Conservation (phyloP, 1,284 basidiomycete species). For the Tilletia indica region DNA sequence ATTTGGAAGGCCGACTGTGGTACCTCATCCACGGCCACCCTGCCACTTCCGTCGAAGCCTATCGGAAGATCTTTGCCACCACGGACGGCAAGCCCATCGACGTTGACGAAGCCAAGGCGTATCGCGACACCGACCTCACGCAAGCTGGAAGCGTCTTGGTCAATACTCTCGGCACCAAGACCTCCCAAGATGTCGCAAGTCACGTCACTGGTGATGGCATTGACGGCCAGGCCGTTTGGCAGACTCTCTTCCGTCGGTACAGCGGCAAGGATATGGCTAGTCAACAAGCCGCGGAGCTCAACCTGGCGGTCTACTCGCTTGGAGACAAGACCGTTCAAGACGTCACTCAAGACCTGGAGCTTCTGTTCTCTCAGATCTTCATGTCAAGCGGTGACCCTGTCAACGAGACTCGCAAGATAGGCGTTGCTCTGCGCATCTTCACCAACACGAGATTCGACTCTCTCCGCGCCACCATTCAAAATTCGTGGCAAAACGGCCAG, state of each 20-base stretch:
- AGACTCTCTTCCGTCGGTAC: neutral
- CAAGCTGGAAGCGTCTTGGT: neutral
- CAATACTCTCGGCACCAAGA: neutral
- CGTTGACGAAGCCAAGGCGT: neutral
- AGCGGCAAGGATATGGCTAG: neutral
- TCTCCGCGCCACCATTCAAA: neutral
- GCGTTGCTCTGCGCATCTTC: neutral
- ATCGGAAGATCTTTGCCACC: neutral
- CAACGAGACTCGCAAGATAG: neutral
- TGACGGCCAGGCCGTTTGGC: neutral
- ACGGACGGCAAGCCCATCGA: slow-evolving; percentile 1
- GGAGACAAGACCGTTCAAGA: neutral
- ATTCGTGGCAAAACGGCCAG: no score
- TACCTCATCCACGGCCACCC: neutral
- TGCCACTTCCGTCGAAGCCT: neutral
- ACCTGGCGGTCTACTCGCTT: neutral
- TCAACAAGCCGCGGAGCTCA: neutral
- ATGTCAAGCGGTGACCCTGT: neutral
- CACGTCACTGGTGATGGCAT: neutral
- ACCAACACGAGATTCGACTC: neutral
- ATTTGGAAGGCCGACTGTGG: neutral
- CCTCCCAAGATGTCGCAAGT: neutral
- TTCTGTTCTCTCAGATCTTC: neutral
- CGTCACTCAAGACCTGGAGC: neutral
- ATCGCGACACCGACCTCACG: neutral